Conservation (phyloP, 2,329 filamentous ascomycete species). For the Colletotrichum brevisporum region DNA sequence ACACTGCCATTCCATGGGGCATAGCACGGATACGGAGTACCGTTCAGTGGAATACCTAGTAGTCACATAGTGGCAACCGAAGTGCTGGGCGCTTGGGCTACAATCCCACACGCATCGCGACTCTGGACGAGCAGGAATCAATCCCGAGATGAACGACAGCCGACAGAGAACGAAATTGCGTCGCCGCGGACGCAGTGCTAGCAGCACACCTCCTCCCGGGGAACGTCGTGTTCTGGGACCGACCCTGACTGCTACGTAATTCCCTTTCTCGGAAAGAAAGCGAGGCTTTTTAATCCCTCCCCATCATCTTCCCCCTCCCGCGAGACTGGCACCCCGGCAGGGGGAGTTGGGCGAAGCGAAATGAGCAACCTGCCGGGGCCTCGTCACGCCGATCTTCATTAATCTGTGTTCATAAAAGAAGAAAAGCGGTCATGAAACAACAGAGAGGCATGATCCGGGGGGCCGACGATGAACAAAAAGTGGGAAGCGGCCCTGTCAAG, state of each 20-base stretch:
- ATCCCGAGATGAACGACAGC: not conserved
- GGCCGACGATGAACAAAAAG: not conserved
- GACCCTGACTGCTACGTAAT: not conserved
- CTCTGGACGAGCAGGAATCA: not conserved
- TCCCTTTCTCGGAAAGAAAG: not conserved
- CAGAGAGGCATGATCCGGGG: conserved; percentile 3
- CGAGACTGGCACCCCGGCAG: conserved; percentile 8
- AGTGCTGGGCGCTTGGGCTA: not conserved
- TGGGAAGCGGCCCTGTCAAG: not conserved
- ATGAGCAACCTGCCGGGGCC: conserved; percentile 26
- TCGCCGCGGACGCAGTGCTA: not conserved
- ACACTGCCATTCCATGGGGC: no score
- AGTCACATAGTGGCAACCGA: not conserved
- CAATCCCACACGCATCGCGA: not conserved
- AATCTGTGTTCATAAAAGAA: conserved; percentile 17
- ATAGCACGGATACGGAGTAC: no score
- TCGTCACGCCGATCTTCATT: conserved; percentile 30
- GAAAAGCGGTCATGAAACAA: conserved; percentile 9
- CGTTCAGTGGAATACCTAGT: no score
- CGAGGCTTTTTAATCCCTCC: conserved; percentile 7
- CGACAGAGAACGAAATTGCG: not conserved
- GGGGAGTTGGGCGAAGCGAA: conserved; percentile 25
- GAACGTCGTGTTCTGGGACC: not conserved
- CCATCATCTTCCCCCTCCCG: not conserved
- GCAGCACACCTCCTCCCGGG: not conserved